Percentiles rank a stretch among this genome's conserved stretches.
Evolutionary conservation across 495 filamentous ascomycete genomes (phyloP).

Genomic region (Penicillium simplicissimum): DNA sequence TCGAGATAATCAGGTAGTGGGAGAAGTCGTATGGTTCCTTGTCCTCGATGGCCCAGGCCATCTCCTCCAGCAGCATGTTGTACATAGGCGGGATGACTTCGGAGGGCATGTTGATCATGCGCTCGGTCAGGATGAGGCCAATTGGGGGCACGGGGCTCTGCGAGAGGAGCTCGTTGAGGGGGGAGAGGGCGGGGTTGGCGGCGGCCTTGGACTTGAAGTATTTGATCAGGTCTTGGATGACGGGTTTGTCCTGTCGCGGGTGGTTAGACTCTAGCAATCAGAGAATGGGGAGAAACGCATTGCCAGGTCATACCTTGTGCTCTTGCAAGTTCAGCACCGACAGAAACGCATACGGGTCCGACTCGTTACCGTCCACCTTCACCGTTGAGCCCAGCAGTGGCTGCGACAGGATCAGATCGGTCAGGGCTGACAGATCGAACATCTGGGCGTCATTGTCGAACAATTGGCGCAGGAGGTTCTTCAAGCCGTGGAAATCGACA

Average conservation of each 20-base stretch:
- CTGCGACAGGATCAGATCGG: slow-evolving; percentile 87
- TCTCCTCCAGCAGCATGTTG: slow-evolving; percentile 90
- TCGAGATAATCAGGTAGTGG: slow-evolving; percentile 87
- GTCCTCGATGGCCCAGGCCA: slow-evolving; percentile 84
- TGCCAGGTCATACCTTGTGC: slow-evolving; percentile 56
- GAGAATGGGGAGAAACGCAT: background rate
- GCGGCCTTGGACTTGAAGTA: slow-evolving; percentile 69
- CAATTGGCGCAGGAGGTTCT: slow-evolving; percentile 88
- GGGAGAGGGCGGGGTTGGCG: slow-evolving; percentile 52
- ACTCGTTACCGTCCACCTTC: slow-evolving; percentile 91
- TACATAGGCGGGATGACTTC: slow-evolving; percentile 96
- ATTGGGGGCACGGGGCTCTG: slow-evolving; percentile 56
- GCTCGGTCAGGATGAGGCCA: slow-evolving; percentile 85
- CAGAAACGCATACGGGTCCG: slow-evolving; percentile 92
- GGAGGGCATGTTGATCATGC: slow-evolving; percentile 91
- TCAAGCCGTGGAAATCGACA: slow-evolving; percentile 93
- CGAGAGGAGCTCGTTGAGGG: slow-evolving; percentile 56
- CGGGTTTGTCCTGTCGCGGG: slow-evolving; percentile 59
- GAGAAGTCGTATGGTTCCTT: slow-evolving; percentile 92
- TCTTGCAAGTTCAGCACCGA: slow-evolving; percentile 83
- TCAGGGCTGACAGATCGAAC: slow-evolving; percentile 81
- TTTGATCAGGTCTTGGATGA: slow-evolving; percentile 63
- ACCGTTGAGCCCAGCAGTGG: slow-evolving; percentile 89
- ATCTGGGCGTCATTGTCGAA: slow-evolving; percentile 83
- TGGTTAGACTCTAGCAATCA: slow-evolving; percentile 6